phyloP scores from a whole-genome alignment of 2,329 filamentous ascomycete species.

The Phyllosticta citrichinensis region DNA sequence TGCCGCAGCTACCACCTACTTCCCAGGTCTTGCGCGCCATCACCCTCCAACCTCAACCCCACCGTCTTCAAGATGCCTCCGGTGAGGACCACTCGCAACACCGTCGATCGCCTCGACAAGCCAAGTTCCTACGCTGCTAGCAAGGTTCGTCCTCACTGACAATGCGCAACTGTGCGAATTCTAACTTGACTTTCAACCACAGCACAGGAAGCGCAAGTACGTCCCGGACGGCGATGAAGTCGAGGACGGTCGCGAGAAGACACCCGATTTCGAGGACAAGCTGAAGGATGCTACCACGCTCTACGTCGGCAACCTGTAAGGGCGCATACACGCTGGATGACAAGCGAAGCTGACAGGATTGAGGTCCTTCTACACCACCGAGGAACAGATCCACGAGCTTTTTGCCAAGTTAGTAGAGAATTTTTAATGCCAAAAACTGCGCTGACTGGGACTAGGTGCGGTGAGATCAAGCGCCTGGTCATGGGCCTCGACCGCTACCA shows the following conservation, averaged over 20 bases:
- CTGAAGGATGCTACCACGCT: conserved; percentile 83
- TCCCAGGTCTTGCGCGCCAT: not conserved
- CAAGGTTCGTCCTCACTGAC: conserved; percentile 46
- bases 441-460: conserved; percentile 44
- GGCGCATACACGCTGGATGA: conserved; percentile 13
- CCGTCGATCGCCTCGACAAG: conserved; percentile 84
- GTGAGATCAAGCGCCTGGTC: conserved; percentile 93
- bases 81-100: conserved; percentile 43
- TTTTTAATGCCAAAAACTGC: not conserved
- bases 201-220: conserved; percentile 64
- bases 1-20: conserved; percentile 4
- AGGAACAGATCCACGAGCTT: conserved; percentile 96
- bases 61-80: conserved; percentile 32
- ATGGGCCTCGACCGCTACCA: conserved; percentile 97
- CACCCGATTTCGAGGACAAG: conserved; percentile 61
- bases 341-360: not conserved
- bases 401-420: conserved; percentile 61
- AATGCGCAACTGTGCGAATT: not conserved
- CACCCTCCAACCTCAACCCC: not conserved
- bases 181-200: conserved; percentile 6
- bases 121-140: conserved; percentile 87
- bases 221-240: conserved; percentile 50
- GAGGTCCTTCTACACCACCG: conserved; percentile 96
- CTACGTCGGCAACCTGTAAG: conserved; percentile 91
- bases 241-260: conserved; percentile 42